phyloP scores from a whole-genome alignment of 805 yeast species.

The Cyberlindnera misumaiensis region DNA sequence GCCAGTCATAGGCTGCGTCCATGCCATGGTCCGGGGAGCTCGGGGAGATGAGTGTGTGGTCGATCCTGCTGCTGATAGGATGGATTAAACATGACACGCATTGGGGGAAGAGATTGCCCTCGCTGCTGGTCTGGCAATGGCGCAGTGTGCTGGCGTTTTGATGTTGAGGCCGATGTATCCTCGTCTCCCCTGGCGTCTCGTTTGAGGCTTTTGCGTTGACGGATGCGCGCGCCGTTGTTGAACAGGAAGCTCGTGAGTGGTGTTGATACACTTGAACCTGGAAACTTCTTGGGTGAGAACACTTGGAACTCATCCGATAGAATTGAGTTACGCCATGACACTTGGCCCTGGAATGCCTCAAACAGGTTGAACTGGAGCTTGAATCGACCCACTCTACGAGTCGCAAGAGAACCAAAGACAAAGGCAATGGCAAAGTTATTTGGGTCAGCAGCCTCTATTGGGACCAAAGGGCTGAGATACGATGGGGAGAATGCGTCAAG shows the following conservation, averaged over 20 bases:
- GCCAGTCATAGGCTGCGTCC: no score
- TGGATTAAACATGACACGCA: not conserved
- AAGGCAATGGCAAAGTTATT: constrained; percentile 23
- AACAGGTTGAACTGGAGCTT: constrained; percentile 23
- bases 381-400: constrained; percentile 23
- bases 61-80: not conserved
- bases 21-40: no score
- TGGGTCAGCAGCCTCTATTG: constrained; percentile 12
- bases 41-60: constrained; percentile 2
- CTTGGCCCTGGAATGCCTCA: constrained; percentile 21
- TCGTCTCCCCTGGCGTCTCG: constrained; percentile 1
- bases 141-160: no score
- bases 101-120: no score
- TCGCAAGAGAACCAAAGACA: constrained; percentile 27
- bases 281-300: constrained; percentile 27
- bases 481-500: constrained; percentile 10
- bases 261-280: constrained; percentile 25
- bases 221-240: constrained; percentile 26
- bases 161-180: no score
- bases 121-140: no score
- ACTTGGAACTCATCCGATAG: constrained; percentile 21
- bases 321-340: constrained; percentile 13
- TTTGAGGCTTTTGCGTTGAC: constrained; percentile 23
- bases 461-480: constrained; percentile 7
- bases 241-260: constrained; percentile 24